A percentile compares a stretch with the other conserved stretches of the same genome.
These are phyloP conservation scores for Fusarium sp. DNA, from an alignment of 2,329 filamentous ascomycete species.

Conservation along the genomic window DNA sequence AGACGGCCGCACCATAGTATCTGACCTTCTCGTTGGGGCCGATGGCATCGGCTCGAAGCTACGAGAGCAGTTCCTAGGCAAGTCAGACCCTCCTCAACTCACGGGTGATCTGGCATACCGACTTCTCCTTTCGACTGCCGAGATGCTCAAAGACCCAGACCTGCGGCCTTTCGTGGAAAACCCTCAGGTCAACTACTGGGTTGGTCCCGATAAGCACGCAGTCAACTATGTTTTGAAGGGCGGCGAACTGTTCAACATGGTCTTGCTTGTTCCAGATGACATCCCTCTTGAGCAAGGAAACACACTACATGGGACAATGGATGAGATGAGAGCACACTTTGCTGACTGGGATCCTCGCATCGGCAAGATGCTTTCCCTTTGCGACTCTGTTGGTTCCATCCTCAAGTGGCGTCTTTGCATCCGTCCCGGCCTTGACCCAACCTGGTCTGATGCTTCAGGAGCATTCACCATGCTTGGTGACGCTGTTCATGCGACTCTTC, in stretches of 20 bases:
- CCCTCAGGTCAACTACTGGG: conserved; percentile 66
- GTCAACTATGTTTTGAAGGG: conserved; percentile 60
- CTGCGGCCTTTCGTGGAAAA: conserved; percentile 57
- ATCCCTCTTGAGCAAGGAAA: conserved; percentile 46
- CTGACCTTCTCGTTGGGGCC: conserved; percentile 61
- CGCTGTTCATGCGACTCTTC: conserved; percentile 73
- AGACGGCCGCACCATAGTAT: conserved; percentile 49
- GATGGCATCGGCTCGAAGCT: conserved; percentile 54
- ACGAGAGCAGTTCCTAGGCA: conserved; percentile 59
- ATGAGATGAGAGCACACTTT: conserved; percentile 62
- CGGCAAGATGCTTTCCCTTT: conserved; percentile 67
- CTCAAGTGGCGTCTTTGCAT: conserved; percentile 72
- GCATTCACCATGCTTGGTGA: conserved; percentile 72
- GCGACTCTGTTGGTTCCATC: conserved; percentile 59
- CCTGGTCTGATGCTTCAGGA: conserved; percentile 68
- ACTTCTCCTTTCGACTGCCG: conserved; percentile 60
- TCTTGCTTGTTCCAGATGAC: conserved; percentile 60
- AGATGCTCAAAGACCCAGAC: conserved; percentile 60
- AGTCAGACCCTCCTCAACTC: conserved; percentile 57
- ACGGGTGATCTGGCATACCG: conserved; percentile 70
- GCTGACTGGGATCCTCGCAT: conserved; percentile 69
- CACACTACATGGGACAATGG: conserved; percentile 45
- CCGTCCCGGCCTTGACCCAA: conserved; percentile 60
- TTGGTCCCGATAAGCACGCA: conserved; percentile 64
- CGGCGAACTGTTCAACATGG: conserved; percentile 60